These are phyloP conservation scores for Penicillium waksmanii DNA, from an alignment of 495 filamentous ascomycete species.

Conservation along the genomic window DNA sequence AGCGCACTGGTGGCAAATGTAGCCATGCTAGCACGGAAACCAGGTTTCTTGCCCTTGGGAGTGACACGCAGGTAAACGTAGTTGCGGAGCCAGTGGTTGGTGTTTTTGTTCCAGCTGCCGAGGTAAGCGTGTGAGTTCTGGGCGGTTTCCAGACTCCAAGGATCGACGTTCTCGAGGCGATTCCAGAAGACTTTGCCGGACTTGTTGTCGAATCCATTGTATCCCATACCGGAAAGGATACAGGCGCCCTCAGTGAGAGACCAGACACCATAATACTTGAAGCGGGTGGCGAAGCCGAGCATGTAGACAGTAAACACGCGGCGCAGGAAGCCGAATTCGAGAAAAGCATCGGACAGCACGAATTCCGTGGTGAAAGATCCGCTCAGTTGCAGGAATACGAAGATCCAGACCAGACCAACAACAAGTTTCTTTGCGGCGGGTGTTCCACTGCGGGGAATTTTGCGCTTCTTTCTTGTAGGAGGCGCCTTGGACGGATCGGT, in stretches of 20 bases:
- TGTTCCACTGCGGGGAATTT: conserved; percentile 87
- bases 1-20: conserved; percentile 93
- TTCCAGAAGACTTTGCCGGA: conserved; percentile 88
- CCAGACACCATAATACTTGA: conserved; percentile 98
- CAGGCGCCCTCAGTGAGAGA: conserved; percentile 90
- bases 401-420: conserved; percentile 76
- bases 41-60: conserved; percentile 92
- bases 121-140: conserved; percentile 90
- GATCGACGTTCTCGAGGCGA: conserved; percentile 83
- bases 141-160: conserved; percentile 79
- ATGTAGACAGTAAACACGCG: conserved; percentile 80
- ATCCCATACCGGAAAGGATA: conserved; percentile 91
- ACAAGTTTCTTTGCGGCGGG: conserved; percentile 80
- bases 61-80: conserved; percentile 96
- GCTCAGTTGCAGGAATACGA: conserved; percentile 74
- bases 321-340: conserved; percentile 67
- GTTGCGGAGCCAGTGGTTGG: conserved; percentile 94
- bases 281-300: conserved; percentile 75
- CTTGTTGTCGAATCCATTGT: conserved; percentile 84
- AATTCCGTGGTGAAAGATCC: conserved; percentile 63
- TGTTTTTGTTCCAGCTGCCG: conserved; percentile 97
- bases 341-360: conserved; percentile 63
- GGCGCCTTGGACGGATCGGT: conserved; percentile 80
- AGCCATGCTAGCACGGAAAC: conserved; percentile 90
- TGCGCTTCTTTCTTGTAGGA: conserved; percentile 86